phyloP scores from a whole-genome alignment of 1,139 yeast genomes.

The Saccharomyces uvarum region DNA sequence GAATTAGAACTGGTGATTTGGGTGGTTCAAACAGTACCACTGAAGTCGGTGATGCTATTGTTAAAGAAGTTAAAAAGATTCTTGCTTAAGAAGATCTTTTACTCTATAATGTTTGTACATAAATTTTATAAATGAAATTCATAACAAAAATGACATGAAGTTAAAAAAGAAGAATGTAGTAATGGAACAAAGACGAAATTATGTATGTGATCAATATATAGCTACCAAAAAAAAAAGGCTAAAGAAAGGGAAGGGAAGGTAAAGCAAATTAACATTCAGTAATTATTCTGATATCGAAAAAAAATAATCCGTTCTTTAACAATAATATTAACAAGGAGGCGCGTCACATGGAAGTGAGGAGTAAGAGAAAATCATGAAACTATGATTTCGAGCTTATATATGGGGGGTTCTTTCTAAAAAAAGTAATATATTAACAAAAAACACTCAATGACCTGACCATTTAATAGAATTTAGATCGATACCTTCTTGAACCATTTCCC shows the following conservation, averaged over 20 bases:
- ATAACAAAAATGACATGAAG: constrained; percentile 1
- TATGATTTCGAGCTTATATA: background rate
- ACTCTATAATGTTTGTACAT: background rate
- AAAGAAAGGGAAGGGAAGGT: background rate
- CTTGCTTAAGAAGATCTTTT: constrained; percentile 11
- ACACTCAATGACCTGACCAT: constrained; percentile 83
- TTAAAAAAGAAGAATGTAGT: background rate
- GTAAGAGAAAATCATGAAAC: background rate
- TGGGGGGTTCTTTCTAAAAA: background rate
- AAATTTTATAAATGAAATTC: background rate
- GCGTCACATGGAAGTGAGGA: background rate
- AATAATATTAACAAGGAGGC: background rate
- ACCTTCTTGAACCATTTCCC: constrained; percentile 99
- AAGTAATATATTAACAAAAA: background rate
- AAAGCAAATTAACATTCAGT: background rate
- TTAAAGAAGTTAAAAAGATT: constrained; percentile 57
- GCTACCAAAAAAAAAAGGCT: background rate
- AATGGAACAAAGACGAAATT: background rate
- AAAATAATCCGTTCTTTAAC: background rate
- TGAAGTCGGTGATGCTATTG: constrained; percentile 93
- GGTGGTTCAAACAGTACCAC: constrained; percentile 71
- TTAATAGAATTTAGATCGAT: constrained; percentile 88
- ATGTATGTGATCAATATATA: background rate
- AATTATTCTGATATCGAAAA: background rate
- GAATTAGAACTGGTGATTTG: constrained; percentile 85